Evolutionary conservation across 805 yeast genomes (phyloP), one percentile per base, ranked within the genome.

Genomic region (Schwanniomyces pseudopolymorphus): DNA sequence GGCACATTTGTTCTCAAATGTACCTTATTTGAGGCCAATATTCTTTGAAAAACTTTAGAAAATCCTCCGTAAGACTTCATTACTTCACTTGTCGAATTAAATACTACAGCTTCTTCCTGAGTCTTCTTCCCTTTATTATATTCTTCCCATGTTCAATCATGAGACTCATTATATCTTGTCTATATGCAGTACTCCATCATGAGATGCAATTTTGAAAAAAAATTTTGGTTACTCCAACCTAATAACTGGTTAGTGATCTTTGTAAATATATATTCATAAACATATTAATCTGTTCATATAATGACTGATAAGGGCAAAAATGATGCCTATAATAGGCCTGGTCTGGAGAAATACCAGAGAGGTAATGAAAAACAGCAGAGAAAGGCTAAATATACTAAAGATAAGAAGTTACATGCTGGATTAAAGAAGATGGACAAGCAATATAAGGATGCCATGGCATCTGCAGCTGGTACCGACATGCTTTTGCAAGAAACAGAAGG

Each of bases 381-480:
- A 20, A 61, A 56, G 42, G 54, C 61, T 25, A 69, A 66, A 5
- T 63, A 60, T 50, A 66, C 79, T 35, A 83, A 77, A 55, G 87
- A 84, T 60, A 79, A 75, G 58, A 80, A 80, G 59, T 68, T 87
- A 45, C 79, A 80, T 58, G 82, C 87, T 19, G 83, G 83, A 19
- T 61, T 92, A 58, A 81, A 81, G 54, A 75, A 82, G 55, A 67
- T 83, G 31, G 96, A 92, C 61, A 74, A 76, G 35, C 84, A 85
- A 56, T 87, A 86, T 65, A 78, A 81, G 52, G 86, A 84, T 49
- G 95, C 96, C 1, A 80, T 87, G n/a, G 74, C 77, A 53, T 78
- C 89, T 8, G 97, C 96, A 1, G 89, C 91, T 9, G 83, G 85
- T 4, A 87, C 97, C 0, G 97, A 94, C 57, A 77, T 89, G 58